A percentile compares a stretch with the other conserved stretches of the same genome.
These are phyloP conservation scores for Chlorophyllum brunneum DNA, from an alignment of 768 basidiomycete genomes.

Conservation along the genomic window DNA sequence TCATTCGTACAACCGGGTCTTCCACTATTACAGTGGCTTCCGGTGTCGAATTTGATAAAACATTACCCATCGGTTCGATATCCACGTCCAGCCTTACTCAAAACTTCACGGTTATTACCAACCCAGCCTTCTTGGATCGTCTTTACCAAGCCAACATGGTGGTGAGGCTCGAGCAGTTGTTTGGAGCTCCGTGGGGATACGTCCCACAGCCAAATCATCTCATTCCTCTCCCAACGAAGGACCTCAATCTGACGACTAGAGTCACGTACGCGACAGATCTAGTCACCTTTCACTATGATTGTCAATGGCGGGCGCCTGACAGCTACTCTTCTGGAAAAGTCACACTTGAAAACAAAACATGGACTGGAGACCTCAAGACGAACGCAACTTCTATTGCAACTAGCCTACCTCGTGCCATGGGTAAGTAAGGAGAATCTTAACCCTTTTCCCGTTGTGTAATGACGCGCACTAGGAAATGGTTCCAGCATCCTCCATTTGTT, in stretches of 20 bases:
- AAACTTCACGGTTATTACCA: no score
- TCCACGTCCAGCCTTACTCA: no score
- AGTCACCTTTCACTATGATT: not conserved
- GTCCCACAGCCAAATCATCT: conserved; percentile 3
- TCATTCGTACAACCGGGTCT: no score
- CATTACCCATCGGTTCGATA: no score
- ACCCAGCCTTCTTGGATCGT: no score
- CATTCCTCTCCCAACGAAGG: not conserved
- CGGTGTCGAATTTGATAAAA: no score
- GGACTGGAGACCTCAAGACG: not conserved
- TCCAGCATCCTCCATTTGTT: no score
- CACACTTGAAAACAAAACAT: not conserved
- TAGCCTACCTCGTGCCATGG: not conserved
- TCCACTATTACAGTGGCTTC: no score
- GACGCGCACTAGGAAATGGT: not conserved
- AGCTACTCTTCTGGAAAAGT: not conserved
- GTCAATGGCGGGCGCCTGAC: not conserved
- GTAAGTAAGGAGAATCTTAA: no score
- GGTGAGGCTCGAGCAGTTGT: no score
- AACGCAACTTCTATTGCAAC: not conserved
- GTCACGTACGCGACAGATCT: not conserved
- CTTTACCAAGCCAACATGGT: no score
- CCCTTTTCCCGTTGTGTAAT: not conserved
- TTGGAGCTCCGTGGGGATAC: no score
- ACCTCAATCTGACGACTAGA: not conserved